phyloP scores from a whole-genome alignment of 768 basidiomycete genomes.

The Auriculariales sp. region DNA sequence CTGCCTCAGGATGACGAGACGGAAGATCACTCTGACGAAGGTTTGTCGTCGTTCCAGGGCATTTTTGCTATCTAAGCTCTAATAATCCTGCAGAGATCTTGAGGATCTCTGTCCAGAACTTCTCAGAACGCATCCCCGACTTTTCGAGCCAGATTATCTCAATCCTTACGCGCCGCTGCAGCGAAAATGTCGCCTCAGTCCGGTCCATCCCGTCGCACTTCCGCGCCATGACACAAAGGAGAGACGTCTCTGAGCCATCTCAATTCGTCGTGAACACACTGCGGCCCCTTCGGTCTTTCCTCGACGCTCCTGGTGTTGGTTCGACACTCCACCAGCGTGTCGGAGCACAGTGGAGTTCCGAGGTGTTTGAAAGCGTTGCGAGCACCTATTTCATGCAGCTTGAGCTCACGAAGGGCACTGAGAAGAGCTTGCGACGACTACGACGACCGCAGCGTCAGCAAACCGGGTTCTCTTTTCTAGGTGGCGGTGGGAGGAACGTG shows the following conservation, averaged over 20 bases:
- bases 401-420: constrained; percentile 78
- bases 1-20: constrained; percentile 27
- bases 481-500: constrained; percentile 23
- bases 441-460: constrained; percentile 72
- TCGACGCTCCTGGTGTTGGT: constrained; percentile 41
- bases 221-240: constrained; percentile 67
- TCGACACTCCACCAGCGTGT: constrained; percentile 44
- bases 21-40: constrained; percentile 30
- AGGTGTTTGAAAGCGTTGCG: constrained; percentile 58
- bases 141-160: constrained; percentile 49
- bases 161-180: constrained; percentile 68
- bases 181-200: constrained; percentile 72
- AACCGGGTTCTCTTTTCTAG: constrained; percentile 69
- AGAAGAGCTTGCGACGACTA: constrained; percentile 72
- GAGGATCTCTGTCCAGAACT: constrained; percentile 29
- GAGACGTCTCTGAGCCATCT: constrained; percentile 62
- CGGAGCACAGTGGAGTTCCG: constrained; percentile 33
- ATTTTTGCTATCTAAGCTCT: background rate
- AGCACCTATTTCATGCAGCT: constrained; percentile 73
- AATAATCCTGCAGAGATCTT: constrained; percentile 19
- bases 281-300: constrained; percentile 63
- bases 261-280: constrained; percentile 75
- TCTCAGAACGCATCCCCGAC: constrained; percentile 39
- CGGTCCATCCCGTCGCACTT: constrained; percentile 84
- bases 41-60: constrained; percentile 19